These are phyloP conservation scores for Lachnellula hyalina DNA, from an alignment of 2,329 filamentous ascomycete genomes.

Conservation along the genomic window DNA sequence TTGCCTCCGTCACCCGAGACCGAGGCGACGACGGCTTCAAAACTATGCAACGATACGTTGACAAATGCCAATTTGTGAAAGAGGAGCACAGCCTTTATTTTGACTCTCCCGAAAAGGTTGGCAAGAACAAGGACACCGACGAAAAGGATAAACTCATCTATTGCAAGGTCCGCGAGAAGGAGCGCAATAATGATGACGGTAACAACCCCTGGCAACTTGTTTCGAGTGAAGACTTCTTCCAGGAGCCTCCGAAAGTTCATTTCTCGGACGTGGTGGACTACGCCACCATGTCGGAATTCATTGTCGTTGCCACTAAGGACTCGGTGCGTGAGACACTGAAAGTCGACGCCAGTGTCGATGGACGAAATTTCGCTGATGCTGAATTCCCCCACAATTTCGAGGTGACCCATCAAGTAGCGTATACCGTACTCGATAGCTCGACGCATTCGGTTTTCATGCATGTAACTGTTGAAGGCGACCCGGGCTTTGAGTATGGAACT, in stretches of 20 bases:
- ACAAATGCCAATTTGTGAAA: conserved; percentile 82
- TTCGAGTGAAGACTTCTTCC: conserved; percentile 75
- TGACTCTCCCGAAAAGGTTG: conserved; percentile 5
- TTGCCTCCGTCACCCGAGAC: conserved; percentile 73
- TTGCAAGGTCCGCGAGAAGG: conserved; percentile 57
- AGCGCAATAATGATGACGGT: conserved; percentile 50
- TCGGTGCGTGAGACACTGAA: conserved; percentile 63
- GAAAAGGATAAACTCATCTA: conserved; percentile 41
- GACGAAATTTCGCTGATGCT: conserved; percentile 72
- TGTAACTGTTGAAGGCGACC: conserved; percentile 67
- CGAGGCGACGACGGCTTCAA: conserved; percentile 76
- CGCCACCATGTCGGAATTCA: conserved; percentile 94
- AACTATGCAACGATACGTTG: conserved; percentile 65
- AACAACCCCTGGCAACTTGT: conserved; percentile 63
- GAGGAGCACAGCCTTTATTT: conserved; percentile 46
- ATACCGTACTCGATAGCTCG: conserved; percentile 91
- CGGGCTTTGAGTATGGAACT: conserved; percentile 68
- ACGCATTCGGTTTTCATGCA: conserved; percentile 94
- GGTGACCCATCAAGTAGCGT: conserved; percentile 71
- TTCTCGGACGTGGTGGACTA: conserved; percentile 75
- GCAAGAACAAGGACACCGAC: conserved; percentile 41
- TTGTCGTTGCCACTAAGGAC: conserved; percentile 72
- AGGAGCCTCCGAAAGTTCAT: conserved; percentile 53
- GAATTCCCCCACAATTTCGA: conserved; percentile 83
- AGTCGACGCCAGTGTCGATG: conserved; percentile 81